phyloP scores from a whole-genome alignment of 352 stramenopile species.

The Globisporangium paddicum region DNA sequence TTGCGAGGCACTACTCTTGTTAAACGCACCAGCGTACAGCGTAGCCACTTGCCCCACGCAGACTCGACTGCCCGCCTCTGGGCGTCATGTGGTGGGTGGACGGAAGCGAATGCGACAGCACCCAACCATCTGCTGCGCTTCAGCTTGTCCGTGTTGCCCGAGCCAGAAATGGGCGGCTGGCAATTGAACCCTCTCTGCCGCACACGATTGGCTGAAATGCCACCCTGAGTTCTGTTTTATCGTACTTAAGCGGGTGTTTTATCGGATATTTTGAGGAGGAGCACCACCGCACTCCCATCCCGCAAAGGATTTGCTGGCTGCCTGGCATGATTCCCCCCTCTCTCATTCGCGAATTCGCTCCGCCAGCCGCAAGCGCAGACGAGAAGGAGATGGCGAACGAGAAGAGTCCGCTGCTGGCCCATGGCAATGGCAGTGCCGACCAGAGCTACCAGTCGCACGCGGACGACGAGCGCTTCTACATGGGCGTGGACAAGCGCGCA shows the following conservation, averaged over 20 bases:
- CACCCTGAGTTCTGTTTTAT: conserved; percentile 7
- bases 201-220: neutral
- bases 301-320: too few species aligned
- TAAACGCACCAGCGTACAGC: too few species aligned
- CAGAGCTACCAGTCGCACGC: conserved; percentile 14
- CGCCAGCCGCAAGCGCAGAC: neutral
- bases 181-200: too few species aligned
- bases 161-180: neutral
- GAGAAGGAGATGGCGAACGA: conserved; percentile 21
- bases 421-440: conserved; percentile 27
- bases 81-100: neutral
- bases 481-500: conserved; percentile 77
- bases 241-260: neutral
- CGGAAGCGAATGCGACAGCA: neutral
- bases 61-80: too few species aligned
- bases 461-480: conserved; percentile 68
- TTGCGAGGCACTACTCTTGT: too few species aligned
- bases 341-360: conserved; percentile 11
- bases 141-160: conserved; percentile 1
- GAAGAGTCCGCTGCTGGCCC: conserved; percentile 55
- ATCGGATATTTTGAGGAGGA: conserved; percentile 10
- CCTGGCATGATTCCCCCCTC: neutral
- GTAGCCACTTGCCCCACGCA: too few species aligned
- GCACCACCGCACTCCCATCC: neutral
- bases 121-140: neutral